Percentiles rank a stretch among this genome's conserved stretches.
These are phyloP conservation scores for Mortierella alpina DNA, from an alignment of 192 early-diverging fungal genomes.

Conservation along the genomic window DNA sequence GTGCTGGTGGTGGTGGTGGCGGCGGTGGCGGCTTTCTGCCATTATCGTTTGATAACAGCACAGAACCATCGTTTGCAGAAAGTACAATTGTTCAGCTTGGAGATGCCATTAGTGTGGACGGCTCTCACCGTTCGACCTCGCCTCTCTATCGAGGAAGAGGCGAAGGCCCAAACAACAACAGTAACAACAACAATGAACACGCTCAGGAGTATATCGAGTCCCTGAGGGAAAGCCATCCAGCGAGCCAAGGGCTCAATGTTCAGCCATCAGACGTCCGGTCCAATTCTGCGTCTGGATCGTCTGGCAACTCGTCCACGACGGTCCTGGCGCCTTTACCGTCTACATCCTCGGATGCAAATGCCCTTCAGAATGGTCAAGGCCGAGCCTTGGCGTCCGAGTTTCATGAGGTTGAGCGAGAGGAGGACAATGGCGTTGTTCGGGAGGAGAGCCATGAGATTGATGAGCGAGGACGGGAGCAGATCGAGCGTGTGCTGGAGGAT, in stretches of 20 bases:
- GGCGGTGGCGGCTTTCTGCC: background rate
- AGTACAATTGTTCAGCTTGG: background rate
- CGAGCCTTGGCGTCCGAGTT: background rate
- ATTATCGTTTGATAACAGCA: background rate
- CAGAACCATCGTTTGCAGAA: background rate
- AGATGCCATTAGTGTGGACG: background rate
- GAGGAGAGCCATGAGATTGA: conserved; percentile 10
- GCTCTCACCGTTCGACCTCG: background rate
- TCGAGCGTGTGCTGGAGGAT: conserved; percentile 11
- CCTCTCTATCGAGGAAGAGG: background rate
- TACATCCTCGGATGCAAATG: background rate
- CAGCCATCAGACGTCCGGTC: background rate
- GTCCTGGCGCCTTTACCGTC: background rate
- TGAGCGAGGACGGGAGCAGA: background rate
- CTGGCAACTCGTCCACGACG: conserved; percentile 8
- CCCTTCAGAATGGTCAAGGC: background rate
- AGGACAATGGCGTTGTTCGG: conserved; percentile 22
- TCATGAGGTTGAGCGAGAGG: conserved; percentile 24
- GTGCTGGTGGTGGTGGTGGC: background rate
- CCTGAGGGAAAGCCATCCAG: conserved; percentile 5
- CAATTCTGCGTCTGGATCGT: background rate
- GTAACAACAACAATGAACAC: background rate
- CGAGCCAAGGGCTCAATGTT: conserved; percentile 26
- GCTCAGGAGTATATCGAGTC: conserved; percentile 16
- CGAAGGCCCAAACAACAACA: background rate